A percentile compares a stretch with the other conserved stretches of the same genome.
Evolutionary conservation across 345 rosid species (phyloP).

Genomic region (Aegle marmelos): DNA sequence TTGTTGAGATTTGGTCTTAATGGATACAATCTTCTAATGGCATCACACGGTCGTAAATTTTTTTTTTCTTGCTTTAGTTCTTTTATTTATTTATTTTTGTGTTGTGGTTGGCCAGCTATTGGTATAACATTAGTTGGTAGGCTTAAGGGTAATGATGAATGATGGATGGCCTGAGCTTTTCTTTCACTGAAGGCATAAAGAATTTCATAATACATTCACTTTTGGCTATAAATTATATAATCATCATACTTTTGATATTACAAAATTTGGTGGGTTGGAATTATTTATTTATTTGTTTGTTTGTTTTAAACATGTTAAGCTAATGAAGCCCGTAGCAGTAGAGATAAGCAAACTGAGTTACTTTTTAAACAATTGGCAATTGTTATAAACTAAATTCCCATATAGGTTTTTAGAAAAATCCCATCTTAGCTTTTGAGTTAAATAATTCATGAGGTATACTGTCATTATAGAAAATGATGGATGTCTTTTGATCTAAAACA

Average conservation of each 20-base stretch:
- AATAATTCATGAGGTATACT: constrained; percentile 3
- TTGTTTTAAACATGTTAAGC: background rate
- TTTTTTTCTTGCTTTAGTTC: background rate
- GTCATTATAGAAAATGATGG: constrained; percentile 9
- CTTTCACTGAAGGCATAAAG: background rate
- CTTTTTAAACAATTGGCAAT: background rate
- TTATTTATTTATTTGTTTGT: background rate
- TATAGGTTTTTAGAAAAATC: background rate
- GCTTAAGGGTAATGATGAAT: constrained; percentile 6
- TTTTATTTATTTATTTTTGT: background rate
- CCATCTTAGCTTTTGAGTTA: constrained; percentile 5
- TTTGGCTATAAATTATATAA: constrained; percentile 10
- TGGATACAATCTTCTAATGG: background rate
- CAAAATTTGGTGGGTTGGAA: background rate
- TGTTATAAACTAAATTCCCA: background rate
- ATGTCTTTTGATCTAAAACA: background rate
- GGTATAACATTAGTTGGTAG: constrained; percentile 15
- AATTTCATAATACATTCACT: constrained; percentile 8
- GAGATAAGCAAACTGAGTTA: background rate
- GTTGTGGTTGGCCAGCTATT: constrained; percentile 2
- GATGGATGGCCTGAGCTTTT: constrained; percentile 13
- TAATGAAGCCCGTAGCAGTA: background rate
- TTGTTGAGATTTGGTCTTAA: background rate
- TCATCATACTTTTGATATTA: background rate
- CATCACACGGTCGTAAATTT: background rate